Base-by-base conservation (phyloP, 2,329 filamentous ascomycete species). In the Xylariomycetidae sp. region DNA sequence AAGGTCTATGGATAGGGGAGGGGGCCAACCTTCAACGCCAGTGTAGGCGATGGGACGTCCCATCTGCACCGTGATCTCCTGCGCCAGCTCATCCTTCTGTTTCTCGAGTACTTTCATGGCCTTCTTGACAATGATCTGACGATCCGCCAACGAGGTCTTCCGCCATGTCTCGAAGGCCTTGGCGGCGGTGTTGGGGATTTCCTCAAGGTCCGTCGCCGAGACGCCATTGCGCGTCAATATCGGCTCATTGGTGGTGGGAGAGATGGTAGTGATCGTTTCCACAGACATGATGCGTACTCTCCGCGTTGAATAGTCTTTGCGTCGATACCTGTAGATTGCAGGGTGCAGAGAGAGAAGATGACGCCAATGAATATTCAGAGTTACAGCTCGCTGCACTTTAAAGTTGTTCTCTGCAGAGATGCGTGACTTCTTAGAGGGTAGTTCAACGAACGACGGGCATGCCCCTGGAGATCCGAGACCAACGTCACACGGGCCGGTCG, bases 21-120 rank as follows among this genome's bases (percentile, higher is more conserved):
- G 13, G 15, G 19, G 1, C 27, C 38, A 42, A 55, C 52, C 47
- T 65, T 96, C 90, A 47, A 79, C 87, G 29, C 74, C 79, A 0
- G 85, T 85, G 59, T 90, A 95, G 23, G 83, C 75, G 51, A 95
- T 95, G 20, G 90, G 90, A 14, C 90, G 75, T 25, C 90, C 90
- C 89, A 96, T 96, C 66, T 96, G 89, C 57, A 86, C 81, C 0
- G 89, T 95, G 39, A 96, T 66, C 58, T 95, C 89, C 47, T 77
- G 73, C 5, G 83, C 88, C 20, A 96, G 70, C 42, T 79, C 83
- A 77, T 92, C 82, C 59, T 88, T 75, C 56, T 78, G 80, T 31
- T 78, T 73, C 12, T 65, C 61, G 18, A 96, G 68, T 4, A 85
- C 62, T 42, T 80, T 73, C 27, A 96, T 65, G 1, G 89, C 88